Evolutionary conservation across 768 basidiomycete species (phyloP).

Genomic region (Amanita subjunquillea): DNA sequence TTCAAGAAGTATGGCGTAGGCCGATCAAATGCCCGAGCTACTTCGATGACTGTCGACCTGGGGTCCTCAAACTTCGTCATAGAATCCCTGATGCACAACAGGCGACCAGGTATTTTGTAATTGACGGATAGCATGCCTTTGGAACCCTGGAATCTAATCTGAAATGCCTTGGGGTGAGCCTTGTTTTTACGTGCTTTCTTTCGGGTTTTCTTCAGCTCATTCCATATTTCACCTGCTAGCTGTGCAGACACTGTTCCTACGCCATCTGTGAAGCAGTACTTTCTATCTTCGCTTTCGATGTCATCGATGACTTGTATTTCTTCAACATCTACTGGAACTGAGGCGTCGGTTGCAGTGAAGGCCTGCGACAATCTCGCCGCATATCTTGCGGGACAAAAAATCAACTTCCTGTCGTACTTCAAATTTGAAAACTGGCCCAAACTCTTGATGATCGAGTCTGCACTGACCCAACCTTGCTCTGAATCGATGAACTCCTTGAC

Average conservation of each 20-base stretch:
- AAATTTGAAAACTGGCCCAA: conserved; percentile 46
- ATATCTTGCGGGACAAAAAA: conserved; percentile 58
- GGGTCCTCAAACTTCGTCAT: conserved; percentile 62
- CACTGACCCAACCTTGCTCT: conserved; percentile 21
- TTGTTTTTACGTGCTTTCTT: conserved; percentile 20
- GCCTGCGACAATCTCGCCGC: conserved; percentile 66
- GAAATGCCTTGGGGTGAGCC: conserved; percentile 38
- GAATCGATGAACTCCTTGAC: conserved; percentile 40
- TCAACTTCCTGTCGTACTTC: conserved; percentile 32
- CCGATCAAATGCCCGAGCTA: conserved; percentile 53
- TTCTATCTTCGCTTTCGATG: conserved; percentile 19
- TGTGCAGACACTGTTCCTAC: conserved; percentile 53
- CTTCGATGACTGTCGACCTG: conserved; percentile 39
- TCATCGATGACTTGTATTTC: conserved; percentile 36
- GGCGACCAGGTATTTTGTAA: conserved; percentile 34
- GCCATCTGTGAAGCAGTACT: conserved; percentile 59
- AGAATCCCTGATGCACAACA: conserved; percentile 41
- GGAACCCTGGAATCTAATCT: conserved; percentile 53
- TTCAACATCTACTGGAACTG: conserved; percentile 34
- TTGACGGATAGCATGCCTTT: conserved; percentile 61
- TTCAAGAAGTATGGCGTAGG: conserved; percentile 51
- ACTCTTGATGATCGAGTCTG: conserved; percentile 39
- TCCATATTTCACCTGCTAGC: conserved; percentile 40
- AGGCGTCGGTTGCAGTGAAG: conserved; percentile 62
- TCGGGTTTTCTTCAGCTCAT: conserved; percentile 27